phyloP scores from a whole-genome alignment of 495 filamentous ascomycete species.

The Neurospora hispaniola region DNA sequence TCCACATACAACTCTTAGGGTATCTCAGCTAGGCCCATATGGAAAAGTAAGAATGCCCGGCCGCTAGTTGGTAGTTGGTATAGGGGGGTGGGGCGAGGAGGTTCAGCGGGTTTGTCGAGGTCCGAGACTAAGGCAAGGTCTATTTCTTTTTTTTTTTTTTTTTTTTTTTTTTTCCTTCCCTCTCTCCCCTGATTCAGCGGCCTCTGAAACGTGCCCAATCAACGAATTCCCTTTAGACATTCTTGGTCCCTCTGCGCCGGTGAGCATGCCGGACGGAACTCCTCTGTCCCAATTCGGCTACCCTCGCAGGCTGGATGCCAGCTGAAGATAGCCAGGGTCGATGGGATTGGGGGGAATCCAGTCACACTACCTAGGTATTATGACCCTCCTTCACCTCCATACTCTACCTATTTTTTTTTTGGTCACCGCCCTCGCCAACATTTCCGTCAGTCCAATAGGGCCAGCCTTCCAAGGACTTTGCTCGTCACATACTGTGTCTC shows the following conservation, averaged over 20 bases:
- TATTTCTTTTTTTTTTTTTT: neutral
- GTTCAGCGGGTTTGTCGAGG: no score
- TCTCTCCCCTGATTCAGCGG: neutral
- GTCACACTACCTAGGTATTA: neutral
- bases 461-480: neutral
- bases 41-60: no score
- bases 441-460: neutral
- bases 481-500: neutral
- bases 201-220: neutral
- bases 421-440: neutral
- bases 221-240: neutral
- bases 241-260: neutral
- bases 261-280: neutral
- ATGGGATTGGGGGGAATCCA: neutral
- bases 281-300: neutral
- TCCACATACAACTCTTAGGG: no score
- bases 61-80: no score
- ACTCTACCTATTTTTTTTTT: neutral
- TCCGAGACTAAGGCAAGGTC: neutral
- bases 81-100: no score
- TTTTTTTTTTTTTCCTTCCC: neutral
- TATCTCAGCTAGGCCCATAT: no score
- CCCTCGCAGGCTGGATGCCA: constrained; percentile 9
- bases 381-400: neutral
- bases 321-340: constrained; percentile 4